These are phyloP conservation scores for Porphyrellus sp. DNA, from an alignment of 1,284 basidiomycete genomes.

Conservation along the genomic window DNA sequence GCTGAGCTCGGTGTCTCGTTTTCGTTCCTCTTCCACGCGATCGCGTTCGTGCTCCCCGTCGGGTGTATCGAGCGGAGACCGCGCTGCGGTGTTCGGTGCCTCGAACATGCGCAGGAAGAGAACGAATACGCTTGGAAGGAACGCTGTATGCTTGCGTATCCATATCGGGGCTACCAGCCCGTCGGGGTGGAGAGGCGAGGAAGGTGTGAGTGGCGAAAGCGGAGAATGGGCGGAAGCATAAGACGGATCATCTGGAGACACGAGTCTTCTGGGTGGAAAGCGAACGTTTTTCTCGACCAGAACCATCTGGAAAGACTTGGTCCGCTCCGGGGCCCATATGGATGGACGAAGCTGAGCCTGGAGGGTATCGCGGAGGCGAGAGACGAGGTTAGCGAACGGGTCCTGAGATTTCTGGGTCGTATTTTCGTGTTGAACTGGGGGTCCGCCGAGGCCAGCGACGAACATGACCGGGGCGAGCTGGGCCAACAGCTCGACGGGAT, in stretches of 20 bases:
- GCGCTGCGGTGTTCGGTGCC: conserved; percentile 40
- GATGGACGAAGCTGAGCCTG: conserved; percentile 58
- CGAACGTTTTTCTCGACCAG: conserved; percentile 80
- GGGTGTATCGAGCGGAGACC: conserved; percentile 52
- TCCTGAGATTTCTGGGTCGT: conserved; percentile 44
- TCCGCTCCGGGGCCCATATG: conserved; percentile 62
- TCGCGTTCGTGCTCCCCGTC: conserved; percentile 53
- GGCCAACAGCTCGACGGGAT: conserved; percentile 77
- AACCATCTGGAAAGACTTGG: conserved; percentile 76
- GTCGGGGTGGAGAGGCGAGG: conserved; percentile 89
- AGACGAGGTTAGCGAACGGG: conserved; percentile 51
- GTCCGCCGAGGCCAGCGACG: conserved; percentile 72
- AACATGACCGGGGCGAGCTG: conserved; percentile 92
- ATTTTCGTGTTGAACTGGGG: not conserved
- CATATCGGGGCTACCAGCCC: conserved; percentile 96
- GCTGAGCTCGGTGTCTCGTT: conserved; percentile 71
- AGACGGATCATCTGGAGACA: conserved; percentile 50
- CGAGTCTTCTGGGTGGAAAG: conserved; percentile 84
- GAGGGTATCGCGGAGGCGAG: conserved; percentile 62
- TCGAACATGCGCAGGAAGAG: conserved; percentile 85
- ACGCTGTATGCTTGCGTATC: conserved; percentile 91
- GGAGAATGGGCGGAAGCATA: conserved; percentile 73
- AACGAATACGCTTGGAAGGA: conserved; percentile 90
- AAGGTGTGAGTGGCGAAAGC: conserved; percentile 83
- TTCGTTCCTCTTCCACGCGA: conserved; percentile 64